Conservation (phyloP, 2,329 filamentous ascomycete species). For the Plectosphaerella sp. region DNA sequence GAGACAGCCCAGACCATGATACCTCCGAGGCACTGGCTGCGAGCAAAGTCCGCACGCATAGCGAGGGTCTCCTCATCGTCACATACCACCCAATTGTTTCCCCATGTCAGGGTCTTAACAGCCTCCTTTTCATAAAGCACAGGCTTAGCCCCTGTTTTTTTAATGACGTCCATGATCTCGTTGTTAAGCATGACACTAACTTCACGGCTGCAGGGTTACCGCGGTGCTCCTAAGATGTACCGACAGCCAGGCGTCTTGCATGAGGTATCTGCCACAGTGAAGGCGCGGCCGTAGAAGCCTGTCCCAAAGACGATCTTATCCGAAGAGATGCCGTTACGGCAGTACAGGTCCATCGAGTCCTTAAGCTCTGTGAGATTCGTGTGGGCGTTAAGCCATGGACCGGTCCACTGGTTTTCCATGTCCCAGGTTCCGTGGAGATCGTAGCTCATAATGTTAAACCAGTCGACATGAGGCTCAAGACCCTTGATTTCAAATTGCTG, state of each 20-base stretch:
- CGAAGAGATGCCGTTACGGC: conserved; percentile 37
- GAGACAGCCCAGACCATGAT: conserved; percentile 17
- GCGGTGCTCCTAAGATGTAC: conserved; percentile 10
- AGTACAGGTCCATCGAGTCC: conserved; percentile 35
- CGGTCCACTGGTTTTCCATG: background rate
- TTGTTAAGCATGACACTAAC: conserved; percentile 15
- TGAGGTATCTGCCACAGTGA: conserved; percentile 5
- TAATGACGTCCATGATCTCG: conserved; percentile 19
- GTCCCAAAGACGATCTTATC: conserved; percentile 36
- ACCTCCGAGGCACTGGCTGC: conserved; percentile 18
- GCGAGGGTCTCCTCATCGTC: conserved; percentile 17
- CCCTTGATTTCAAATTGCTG: conserved; percentile 16
- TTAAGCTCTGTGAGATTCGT: conserved; percentile 41
- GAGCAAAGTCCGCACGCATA: conserved; percentile 15
- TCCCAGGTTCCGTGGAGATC: background rate
- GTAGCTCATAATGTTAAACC: conserved; percentile 24
- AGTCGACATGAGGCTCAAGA: conserved; percentile 24
- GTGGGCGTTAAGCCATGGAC: background rate
- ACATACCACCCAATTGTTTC: conserved; percentile 21
- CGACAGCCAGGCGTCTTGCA: conserved; percentile 15
- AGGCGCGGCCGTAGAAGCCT: conserved; percentile 34
- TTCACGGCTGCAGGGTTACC: conserved; percentile 13
- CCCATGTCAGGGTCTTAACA: conserved; percentile 19
- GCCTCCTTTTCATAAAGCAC: conserved; percentile 16
- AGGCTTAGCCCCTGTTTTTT: conserved; percentile 1